Evolutionary conservation across 2,329 filamentous ascomycete genomes (phyloP).

Genomic region (Colletotrichum eleusines): DNA sequence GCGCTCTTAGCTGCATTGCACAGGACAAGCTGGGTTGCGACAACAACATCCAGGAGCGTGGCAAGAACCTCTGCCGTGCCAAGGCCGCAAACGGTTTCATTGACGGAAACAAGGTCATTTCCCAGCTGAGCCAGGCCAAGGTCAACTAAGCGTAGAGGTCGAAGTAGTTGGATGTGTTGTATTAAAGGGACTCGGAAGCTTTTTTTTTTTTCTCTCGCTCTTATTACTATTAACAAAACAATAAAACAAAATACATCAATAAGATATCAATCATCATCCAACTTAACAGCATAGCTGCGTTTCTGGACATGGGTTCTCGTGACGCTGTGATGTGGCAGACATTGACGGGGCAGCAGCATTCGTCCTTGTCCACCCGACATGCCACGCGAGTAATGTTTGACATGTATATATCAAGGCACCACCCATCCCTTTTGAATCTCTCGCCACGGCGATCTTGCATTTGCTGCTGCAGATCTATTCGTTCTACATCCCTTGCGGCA

Average conservation of each 20-base stretch:
- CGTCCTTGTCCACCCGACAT: neutral
- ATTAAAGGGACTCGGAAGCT: no score
- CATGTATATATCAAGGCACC: neutral
- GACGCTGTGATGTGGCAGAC: no score
- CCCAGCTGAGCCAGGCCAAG: conserved; percentile 43
- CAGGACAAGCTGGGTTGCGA: conserved; percentile 46
- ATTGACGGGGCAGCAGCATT: no score
- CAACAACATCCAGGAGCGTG: conserved; percentile 46
- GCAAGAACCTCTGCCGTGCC: conserved; percentile 48
- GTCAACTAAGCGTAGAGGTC: conserved; percentile 44
- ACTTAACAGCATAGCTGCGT: no score
- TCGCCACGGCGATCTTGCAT: no score
- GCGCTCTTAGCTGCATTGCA: conserved; percentile 46
- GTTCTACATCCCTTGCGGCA: neutral
- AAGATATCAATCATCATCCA: neutral
- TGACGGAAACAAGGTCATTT: conserved; percentile 47
- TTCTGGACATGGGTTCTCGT: no score
- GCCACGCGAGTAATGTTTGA: neutral
- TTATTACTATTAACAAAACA: no score
- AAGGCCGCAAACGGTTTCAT: conserved; percentile 44
- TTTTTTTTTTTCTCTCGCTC: no score
- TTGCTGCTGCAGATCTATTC: neutral
- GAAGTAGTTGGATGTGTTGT: neutral
- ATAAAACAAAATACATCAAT: no score
- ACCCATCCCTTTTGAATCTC: no score